Conservation (phyloP, 139 green algal species). For the Tetraselmis chui region DNA sequence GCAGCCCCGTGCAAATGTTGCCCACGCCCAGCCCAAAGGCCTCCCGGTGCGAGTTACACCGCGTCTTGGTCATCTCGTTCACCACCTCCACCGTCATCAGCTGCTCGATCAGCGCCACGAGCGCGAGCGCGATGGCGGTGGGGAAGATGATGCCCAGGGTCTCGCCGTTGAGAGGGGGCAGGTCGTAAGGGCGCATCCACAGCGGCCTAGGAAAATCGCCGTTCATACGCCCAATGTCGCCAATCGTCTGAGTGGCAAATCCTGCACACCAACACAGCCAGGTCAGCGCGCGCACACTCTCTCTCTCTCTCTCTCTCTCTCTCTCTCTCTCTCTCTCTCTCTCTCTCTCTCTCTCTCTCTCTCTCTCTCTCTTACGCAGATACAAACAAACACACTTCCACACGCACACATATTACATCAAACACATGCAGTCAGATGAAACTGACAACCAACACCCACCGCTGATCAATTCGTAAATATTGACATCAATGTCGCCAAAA, state of each 20-base stretch:
- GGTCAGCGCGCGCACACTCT: too few species aligned
- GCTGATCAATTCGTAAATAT: too few species aligned
- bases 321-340: too few species aligned
- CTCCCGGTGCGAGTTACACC: constrained; percentile 5
- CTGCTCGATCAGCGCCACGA: constrained; percentile 2
- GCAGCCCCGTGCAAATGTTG: constrained; percentile 13
- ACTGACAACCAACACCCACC: too few species aligned
- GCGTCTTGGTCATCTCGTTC: neutral
- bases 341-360: too few species aligned
- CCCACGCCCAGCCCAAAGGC: constrained; percentile 16
- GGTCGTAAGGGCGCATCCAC: neutral
- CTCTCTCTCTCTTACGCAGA: too few species aligned
- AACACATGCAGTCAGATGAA: too few species aligned
- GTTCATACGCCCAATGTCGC: neutral
- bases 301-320: too few species aligned
- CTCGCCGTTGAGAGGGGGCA: neutral
- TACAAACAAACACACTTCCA: too few species aligned
- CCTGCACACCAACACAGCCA: neutral
- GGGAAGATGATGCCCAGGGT: constrained; percentile 1
- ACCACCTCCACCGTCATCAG: constrained; percentile 5
- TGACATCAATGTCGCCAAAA: too few species aligned
- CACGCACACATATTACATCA: too few species aligned
- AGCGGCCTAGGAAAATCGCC: neutral
- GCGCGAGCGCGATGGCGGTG: neutral
- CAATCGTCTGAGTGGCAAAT: neutral